Evolutionary conservation across 1,284 basidiomycete species (phyloP), one percentile per base, ranked within the genome.

Genomic region (Pholiota adiposa): DNA sequence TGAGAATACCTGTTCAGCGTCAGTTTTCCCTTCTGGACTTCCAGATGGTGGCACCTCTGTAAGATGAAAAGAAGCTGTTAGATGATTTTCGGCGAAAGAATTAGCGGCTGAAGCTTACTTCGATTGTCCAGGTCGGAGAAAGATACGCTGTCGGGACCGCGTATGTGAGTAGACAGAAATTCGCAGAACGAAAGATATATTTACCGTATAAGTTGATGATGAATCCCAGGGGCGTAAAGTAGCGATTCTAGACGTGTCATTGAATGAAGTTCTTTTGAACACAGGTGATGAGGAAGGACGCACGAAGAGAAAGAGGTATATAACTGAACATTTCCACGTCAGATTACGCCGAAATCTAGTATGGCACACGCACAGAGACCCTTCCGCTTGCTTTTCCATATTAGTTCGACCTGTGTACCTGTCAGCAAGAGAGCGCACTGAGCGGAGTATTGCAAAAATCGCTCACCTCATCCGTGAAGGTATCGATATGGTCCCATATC

Each of bases 171-270:
- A 6, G 16, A 16, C 43, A 16, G 23, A 7, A 11, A 9, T 7
- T 29, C 16, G 23, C 18, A 27, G 12, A 8, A 14, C n/a, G 19
- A 57, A 29, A 48, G 33, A 21, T 5, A 1, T n/a, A 61, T 72
- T 40, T 61, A 82, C 82, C 81, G 58, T 71, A 78, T 7, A 83
- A 60, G 64, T 84, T 83, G 58, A 83, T 61, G 27, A 82, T 76
- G 65, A 83, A 84, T 1, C 78, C 79, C 2, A 83, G 64, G 2
- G 82, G 82, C 2, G 80, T 83, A 36, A 84, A 69, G 62, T 85
- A 85, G 23, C 81, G 77, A 65, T 81, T 82, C 79, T 81, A 40
- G 19, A 8, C 21, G 14, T 19, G 6, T 23, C n/a, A 41, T 49
- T 14, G 31, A 2, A 16, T 19, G 16, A 25, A 5, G 7, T 48